Conservation (phyloP, 2,329 filamentous ascomycete genomes). For the Aureobasidium lini region DNA sequence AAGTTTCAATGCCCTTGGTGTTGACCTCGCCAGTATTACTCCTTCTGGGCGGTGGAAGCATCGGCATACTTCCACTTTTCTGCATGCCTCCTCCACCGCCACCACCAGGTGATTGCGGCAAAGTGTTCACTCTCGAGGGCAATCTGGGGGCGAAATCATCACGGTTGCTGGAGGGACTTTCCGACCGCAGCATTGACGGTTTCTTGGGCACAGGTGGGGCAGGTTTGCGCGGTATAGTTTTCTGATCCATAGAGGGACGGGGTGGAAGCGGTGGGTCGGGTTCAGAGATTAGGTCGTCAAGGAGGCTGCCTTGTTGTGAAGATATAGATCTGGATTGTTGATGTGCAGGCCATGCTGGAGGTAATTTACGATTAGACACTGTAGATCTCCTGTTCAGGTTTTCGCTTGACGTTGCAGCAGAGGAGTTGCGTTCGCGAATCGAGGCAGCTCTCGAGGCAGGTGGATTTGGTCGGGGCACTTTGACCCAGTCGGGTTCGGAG, state of each 20-base stretch:
- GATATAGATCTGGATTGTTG: background rate
- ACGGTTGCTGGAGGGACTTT: conserved; percentile 19
- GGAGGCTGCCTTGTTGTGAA: background rate
- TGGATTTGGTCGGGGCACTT: conserved; percentile 30
- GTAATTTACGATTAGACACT: conserved; percentile 1
- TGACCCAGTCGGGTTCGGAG: conserved; percentile 78
- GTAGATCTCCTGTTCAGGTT: conserved; percentile 2
- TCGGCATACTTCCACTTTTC: background rate
- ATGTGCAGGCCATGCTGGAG: conserved; percentile 13
- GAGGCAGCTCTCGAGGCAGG: conserved; percentile 19
- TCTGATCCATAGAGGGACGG: conserved; percentile 9
- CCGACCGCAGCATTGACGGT: conserved; percentile 24
- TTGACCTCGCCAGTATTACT: background rate
- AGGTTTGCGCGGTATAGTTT: conserved; percentile 8
- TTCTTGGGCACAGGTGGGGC: conserved; percentile 29
- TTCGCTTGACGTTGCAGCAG: conserved; percentile 10
- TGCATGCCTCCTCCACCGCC: background rate
- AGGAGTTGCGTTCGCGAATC: conserved; percentile 15
- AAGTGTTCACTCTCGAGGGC: conserved; percentile 16
- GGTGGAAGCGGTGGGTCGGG: background rate
- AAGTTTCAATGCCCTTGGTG: background rate
- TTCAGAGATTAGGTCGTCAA: background rate
- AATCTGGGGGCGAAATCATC: conserved; percentile 16
- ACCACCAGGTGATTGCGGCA: conserved; percentile 8
- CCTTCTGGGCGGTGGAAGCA: conserved; percentile 13